Evolutionary conservation across 495 filamentous ascomycete genomes (phyloP).

Genomic region (Penicillium bovifimosum): DNA sequence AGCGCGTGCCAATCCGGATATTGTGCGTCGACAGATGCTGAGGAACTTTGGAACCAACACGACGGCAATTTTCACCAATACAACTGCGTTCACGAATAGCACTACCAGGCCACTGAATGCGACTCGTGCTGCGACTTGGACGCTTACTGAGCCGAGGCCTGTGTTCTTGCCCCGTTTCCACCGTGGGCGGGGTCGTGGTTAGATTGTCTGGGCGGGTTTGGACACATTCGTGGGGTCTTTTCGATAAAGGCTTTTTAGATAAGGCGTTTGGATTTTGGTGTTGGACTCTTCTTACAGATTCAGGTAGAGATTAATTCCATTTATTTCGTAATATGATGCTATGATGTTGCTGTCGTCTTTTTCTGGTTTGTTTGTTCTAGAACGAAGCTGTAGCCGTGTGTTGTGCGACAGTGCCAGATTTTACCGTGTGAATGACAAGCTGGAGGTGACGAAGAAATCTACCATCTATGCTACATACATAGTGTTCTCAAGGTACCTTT

Average conservation of each 20-base stretch:
- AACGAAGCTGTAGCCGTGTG: no score
- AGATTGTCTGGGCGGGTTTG: background rate
- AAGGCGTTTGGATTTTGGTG: background rate
- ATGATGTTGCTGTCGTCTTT: background rate
- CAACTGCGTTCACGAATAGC: slow-evolving; percentile 12
- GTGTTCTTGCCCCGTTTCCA: slow-evolving; percentile 1
- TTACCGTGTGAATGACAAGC: no score
- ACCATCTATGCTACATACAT: no score
- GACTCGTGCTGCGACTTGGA: background rate
- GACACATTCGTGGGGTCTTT: background rate
- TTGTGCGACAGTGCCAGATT: no score
- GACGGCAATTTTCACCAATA: slow-evolving; percentile 15
- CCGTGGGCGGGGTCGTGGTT: background rate
- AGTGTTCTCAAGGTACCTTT: no score
- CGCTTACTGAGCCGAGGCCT: background rate
- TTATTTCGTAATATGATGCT: background rate
- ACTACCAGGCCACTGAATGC: slow-evolving; percentile 1
- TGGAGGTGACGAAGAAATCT: no score
- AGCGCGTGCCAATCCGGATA: slow-evolving; percentile 8
- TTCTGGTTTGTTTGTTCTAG: no score
- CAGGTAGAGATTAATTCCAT: background rate
- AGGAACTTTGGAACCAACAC: slow-evolving; percentile 7
- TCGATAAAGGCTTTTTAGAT: background rate
- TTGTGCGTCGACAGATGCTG: slow-evolving; percentile 9
- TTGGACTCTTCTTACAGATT: background rate